Base-by-base conservation (phyloP, 306 rosid genomes). In the Psophocarpus tetragonolobus region DNA sequence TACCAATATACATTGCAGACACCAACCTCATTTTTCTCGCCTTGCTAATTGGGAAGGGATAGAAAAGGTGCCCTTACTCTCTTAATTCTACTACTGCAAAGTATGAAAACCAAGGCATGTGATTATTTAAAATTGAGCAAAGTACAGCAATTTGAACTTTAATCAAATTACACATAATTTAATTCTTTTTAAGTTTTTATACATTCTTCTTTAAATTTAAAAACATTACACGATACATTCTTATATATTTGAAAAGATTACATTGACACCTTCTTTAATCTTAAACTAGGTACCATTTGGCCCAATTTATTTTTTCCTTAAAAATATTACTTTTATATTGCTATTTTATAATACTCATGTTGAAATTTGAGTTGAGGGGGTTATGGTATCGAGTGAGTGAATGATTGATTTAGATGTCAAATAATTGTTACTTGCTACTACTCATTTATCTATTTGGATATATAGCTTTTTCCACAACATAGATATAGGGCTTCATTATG, bases 21-120 rank as follows among this genome's bases (percentile, higher is more conserved):
- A 95, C 84, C 92, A 91, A 82, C 97, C 88, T 88, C 89, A 30
- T 53, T 87, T 86, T 83, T 61, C 96, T 75, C 96, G 94, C 68
- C 97, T 95, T 20, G 97, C 97, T 60, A 89, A 95, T 82, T 95
- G 98, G 99, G 99, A 95, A 82, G 96, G 92, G 77, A 95, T 95
- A 64, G 81, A 88, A 80, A 89, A 88, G 88, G 97, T 95, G 20
- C 66, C 63, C 51, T 61, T 73, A 12, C 48, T 66, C 65, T 75
- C 80, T 73, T 35, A 36, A 47, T 68, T 48, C 32, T 77, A 63
- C 45, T 24, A 32, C 74, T 53, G 39, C 64, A 56, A 27, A 35
- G 44, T 63, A 2, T 44, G 20, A 68, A 62, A 68, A 20, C 42
- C 41, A 63, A 62, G 65, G 14, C 70, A 18, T 65, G 18, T 23